Percentiles rank a stretch among this genome's conserved stretches.
These are phyloP conservation scores for Gnomoniopsis sp. DNA, from an alignment of 2,329 filamentous ascomycete genomes.

Conservation along the genomic window DNA sequence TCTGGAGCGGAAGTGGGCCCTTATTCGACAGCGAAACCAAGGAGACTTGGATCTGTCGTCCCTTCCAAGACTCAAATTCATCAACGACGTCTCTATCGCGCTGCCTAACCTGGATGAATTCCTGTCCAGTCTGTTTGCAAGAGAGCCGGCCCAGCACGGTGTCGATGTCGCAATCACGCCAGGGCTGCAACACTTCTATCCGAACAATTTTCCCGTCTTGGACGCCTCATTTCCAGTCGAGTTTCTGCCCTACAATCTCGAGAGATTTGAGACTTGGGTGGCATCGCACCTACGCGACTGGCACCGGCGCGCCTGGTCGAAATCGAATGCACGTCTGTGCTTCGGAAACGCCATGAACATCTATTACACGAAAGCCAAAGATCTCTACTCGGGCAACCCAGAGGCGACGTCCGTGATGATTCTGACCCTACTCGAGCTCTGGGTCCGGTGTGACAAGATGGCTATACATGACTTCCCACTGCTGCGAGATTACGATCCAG, in stretches of 20 bases:
- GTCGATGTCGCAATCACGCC: too few relatives aligned
- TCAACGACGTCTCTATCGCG: background rate
- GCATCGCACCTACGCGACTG: too few relatives aligned
- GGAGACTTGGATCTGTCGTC: background rate
- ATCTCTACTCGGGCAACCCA: constrained; percentile 37
- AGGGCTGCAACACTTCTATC: too few relatives aligned
- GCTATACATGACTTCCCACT: constrained; percentile 36
- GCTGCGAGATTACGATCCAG: constrained; percentile 43
- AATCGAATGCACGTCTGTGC: background rate
- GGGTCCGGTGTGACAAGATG: constrained; percentile 53
- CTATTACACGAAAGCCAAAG: constrained; percentile 30
- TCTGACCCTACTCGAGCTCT: constrained; percentile 54
- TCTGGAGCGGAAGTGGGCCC: background rate
- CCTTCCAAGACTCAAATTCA: background rate
- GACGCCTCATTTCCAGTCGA: too few relatives aligned
- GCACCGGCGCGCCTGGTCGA: too few relatives aligned
- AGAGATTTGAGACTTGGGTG: too few relatives aligned
- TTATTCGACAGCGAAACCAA: background rate
- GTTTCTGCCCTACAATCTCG: too few relatives aligned
- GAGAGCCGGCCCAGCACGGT: too few relatives aligned
- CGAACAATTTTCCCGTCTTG: too few relatives aligned
- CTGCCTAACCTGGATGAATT: constrained; percentile 5
- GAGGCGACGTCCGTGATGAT: constrained; percentile 51
- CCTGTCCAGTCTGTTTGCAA: background rate
- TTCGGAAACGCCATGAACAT: constrained; percentile 23